Conservation (phyloP, 768 basidiomycete species). For the Rhizopogon vinicolor region DNA sequence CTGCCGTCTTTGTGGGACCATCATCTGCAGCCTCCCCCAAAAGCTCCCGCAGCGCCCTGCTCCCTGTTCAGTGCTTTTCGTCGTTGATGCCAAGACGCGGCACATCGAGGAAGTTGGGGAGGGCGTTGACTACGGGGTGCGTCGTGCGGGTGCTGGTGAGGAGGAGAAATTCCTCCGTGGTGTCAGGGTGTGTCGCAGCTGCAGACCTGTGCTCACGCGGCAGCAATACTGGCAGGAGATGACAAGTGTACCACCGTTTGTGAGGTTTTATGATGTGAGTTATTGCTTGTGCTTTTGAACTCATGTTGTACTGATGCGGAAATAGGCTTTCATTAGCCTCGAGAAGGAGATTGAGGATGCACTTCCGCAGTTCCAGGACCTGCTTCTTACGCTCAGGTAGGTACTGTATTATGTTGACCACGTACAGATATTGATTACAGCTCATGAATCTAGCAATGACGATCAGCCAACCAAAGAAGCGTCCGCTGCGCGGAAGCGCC, state of each 20-base stretch:
- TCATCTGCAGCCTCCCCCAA: slow-evolving; percentile 85
- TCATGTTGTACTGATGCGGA: not conserved
- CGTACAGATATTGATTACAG: not conserved
- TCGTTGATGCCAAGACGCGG: slow-evolving; percentile 76
- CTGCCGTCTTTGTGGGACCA: slow-evolving; percentile 88
- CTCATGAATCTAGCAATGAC: slow-evolving; percentile 24
- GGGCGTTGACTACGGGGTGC: slow-evolving; percentile 81
- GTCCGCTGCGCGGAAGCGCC: slow-evolving; percentile 65
- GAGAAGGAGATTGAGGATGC: slow-evolving; percentile 90
- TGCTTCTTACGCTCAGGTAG: slow-evolving; percentile 67
- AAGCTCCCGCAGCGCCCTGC: slow-evolving; percentile 64
- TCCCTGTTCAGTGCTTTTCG: slow-evolving; percentile 76
- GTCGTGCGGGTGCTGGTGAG: slow-evolving; percentile 36
- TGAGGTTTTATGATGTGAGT: slow-evolving; percentile 66
- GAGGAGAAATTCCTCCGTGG: slow-evolving; percentile 87
- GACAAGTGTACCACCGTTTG: slow-evolving; percentile 52
- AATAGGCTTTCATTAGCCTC: slow-evolving; percentile 61
- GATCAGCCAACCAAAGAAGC: slow-evolving; percentile 65
- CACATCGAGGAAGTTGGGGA: slow-evolving; percentile 82
- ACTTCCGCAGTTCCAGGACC: slow-evolving; percentile 86
- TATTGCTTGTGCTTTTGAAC: not conserved
- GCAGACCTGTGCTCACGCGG: slow-evolving; percentile 77
- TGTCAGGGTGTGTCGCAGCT: slow-evolving; percentile 82
- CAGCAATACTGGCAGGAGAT: slow-evolving; percentile 75
- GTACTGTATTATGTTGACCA: slow-evolving; percentile 16